Evolutionary conservation across 2,329 filamentous ascomycete species (phyloP), one percentile per base, ranked within the genome.

Genomic region (Akanthomyces muscarius): DNA sequence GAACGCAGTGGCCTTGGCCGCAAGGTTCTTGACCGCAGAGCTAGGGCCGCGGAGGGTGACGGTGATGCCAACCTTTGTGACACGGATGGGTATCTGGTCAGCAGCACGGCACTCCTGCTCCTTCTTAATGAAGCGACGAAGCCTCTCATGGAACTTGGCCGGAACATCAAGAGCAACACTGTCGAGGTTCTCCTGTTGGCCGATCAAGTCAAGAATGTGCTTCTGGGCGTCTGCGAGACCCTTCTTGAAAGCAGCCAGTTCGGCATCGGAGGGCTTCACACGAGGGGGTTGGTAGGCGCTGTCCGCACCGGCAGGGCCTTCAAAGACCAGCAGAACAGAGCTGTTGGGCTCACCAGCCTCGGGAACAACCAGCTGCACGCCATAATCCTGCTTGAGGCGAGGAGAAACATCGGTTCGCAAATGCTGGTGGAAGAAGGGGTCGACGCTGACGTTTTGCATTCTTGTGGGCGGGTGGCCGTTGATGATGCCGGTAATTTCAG

Each of bases 341-440:
- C 83, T 80, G 13, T 82, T 80, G 18, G 82, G 73, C 55, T 90
- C 86, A 0, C 79, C 73, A 11, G 83, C 76, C 23, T 89, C 86
- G 0, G 90, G 90, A 41, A 93, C 82, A 23, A 93, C 85, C 33
- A 93, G 71, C 66, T 89, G 87, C 14, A 94, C 90, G 66, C 90
- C 89, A 67, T 85, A 88, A 38, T 89, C 82, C 63, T 87, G 80
- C 69, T 88, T 86, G 56, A 94, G 80, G 61, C 81, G 82, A 4
- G 84, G 82, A 38, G 82, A 83, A 50, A 90, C 81, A 44, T 88
- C 84, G 64, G 84, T 85, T 63, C 83, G 84, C 54, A 94, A 78
- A 71, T 91, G 88, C 62, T 86, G 81, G 72, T 94, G 87, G 79
- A 90, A 94, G 78, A 95, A 93, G 1, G 89, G 85, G 68, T 95